These are phyloP conservation scores for Apiotrichum mycotoxinovorans DNA, from an alignment of 1,284 basidiomycete species.

Conservation along the genomic window DNA sequence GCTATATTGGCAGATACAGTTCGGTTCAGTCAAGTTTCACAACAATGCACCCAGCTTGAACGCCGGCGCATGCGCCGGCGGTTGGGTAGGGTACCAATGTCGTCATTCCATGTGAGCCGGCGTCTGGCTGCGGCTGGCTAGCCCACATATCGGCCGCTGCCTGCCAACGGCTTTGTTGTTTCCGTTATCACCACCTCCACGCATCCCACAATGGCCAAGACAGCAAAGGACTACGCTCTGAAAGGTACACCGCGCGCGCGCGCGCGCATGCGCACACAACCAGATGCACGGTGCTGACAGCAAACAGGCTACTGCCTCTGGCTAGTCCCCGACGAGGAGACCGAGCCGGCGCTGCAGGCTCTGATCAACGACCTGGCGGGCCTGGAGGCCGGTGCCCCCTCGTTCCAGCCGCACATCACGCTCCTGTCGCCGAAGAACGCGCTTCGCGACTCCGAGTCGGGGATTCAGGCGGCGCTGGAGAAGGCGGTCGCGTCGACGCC, in stretches of 20 bases:
- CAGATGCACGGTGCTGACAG: too few relatives aligned
- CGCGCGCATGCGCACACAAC: neutral
- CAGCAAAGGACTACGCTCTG: constrained; percentile 6
- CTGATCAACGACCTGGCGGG: constrained; percentile 20
- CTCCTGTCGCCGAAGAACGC: constrained; percentile 24
- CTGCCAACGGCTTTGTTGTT: neutral
- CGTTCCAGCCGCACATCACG: constrained; percentile 38
- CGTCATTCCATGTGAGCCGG: neutral
- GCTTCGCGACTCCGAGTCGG: neutral
- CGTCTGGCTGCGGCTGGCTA: too few relatives aligned
- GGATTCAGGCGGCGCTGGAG: constrained; percentile 1
- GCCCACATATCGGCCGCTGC: too few relatives aligned
- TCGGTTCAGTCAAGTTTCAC: too few relatives aligned
- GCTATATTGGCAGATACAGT: too few relatives aligned
- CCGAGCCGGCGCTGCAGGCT: constrained; percentile 2
- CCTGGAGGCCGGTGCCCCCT: constrained; percentile 18
- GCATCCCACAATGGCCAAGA: neutral
- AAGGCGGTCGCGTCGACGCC: neutral
- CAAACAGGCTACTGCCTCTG: constrained; percentile 29
- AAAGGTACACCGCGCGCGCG: neutral
- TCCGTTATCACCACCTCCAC: neutral
- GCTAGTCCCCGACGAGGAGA: constrained; percentile 17
- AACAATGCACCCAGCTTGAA: neutral
- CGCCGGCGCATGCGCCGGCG: too few relatives aligned
- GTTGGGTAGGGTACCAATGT: too few relatives aligned